These are phyloP conservation scores for Phoma herbarum DNA, from an alignment of 2,329 filamentous ascomycete genomes.

Conservation along the genomic window DNA sequence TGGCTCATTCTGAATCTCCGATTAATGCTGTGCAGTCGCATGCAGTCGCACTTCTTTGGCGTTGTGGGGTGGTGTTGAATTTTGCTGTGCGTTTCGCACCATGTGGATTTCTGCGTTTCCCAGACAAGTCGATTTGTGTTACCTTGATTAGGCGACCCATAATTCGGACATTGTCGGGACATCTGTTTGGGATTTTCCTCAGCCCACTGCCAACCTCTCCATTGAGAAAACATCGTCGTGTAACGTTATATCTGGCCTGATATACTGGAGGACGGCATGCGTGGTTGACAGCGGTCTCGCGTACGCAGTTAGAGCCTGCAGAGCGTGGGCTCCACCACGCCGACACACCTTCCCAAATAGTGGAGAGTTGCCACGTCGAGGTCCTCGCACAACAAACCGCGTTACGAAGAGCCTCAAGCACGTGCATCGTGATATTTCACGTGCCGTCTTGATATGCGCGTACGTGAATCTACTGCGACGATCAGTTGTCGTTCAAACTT, in stretches of 20 bases:
- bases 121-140: constrained; percentile 14
- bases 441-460: background rate
- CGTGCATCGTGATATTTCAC: constrained; percentile 10
- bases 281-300: constrained; percentile 7
- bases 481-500: constrained; percentile 12
- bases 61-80: constrained; percentile 19
- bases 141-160: constrained; percentile 21
- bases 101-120: constrained; percentile 12
- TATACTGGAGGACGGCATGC: constrained; percentile 10
- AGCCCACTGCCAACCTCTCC: constrained; percentile 9
- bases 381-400: constrained; percentile 2
- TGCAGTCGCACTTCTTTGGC: constrained; percentile 10
- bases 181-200: background rate
- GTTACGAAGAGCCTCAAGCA: constrained; percentile 20
- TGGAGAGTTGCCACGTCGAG: constrained; percentile 5
- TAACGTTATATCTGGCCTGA: constrained; percentile 19
- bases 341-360: constrained; percentile 19
- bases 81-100: constrained; percentile 9
- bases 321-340: constrained; percentile 4
- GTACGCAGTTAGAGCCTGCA: constrained; percentile 5
- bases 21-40: background rate
- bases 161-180: constrained; percentile 15
- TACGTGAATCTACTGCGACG: constrained; percentile 10
- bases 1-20: constrained; percentile 2
- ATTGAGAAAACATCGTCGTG: constrained; percentile 6